These are phyloP conservation scores for Starmera dryadoides DNA, from an alignment of 805 yeast genomes.

Conservation along the genomic window DNA sequence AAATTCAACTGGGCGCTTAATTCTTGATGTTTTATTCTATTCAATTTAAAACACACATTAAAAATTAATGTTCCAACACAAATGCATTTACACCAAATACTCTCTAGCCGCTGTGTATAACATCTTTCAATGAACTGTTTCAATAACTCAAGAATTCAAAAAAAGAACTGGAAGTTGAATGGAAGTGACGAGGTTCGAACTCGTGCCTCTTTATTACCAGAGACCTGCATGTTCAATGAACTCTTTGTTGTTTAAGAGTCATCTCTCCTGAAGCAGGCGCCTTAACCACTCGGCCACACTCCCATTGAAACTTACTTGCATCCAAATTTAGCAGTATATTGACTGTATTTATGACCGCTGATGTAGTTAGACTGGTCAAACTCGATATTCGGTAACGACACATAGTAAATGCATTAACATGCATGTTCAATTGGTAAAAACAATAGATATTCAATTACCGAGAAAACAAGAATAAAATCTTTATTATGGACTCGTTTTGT, in stretches of 20 bases:
- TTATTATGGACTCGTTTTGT: no score
- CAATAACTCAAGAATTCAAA: background rate
- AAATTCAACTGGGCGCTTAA: no score
- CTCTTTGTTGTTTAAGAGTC: background rate
- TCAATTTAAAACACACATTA: no score
- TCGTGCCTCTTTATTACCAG: slow-evolving; percentile 17
- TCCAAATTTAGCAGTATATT: background rate
- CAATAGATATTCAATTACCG: no score
- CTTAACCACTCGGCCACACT: slow-evolving; percentile 21
- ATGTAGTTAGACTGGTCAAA: background rate
- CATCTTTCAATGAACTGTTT: no score
- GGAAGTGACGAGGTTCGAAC: slow-evolving; percentile 21
- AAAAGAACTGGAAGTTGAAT: background rate
- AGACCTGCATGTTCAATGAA: slow-evolving; percentile 15
- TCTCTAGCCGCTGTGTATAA: no score
- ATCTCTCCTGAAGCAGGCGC: slow-evolving; percentile 17
- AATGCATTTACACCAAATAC: no score
- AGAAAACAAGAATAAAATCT: no score
- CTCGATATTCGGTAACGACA: no score
- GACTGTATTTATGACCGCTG: background rate
- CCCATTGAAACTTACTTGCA: slow-evolving; percentile 5
- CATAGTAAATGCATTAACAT: background rate
- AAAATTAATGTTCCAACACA: no score
- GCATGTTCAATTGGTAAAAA: background rate
- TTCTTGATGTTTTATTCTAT: no score